Base-by-base conservation (phyloP, 2,329 filamentous ascomycete species). In the Fusarium sp. region DNA sequence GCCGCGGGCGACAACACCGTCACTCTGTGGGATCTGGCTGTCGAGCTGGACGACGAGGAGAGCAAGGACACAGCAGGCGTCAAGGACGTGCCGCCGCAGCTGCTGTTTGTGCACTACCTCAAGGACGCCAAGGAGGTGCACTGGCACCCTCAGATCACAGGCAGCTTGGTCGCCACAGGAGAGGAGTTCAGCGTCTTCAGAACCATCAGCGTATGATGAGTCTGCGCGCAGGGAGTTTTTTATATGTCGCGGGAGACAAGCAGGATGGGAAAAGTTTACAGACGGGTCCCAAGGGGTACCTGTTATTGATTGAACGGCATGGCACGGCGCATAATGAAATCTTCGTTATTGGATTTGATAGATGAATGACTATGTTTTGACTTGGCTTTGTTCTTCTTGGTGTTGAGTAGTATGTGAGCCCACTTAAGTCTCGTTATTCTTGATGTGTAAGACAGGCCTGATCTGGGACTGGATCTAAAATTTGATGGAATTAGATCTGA, bases 1-100 rank as follows among this genome's bases (percentile, higher is more conserved):
- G 95, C 93, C 21, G 93, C 93, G 0, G 96, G 91, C 43, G 96
- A 99, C 79, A 95, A 94, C 81, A 98, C 95, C 0, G 88, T 98
- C 30, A 97, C 96, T 2, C 82, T 98, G 30, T 98, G 96, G 96
- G 96, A 99, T 86, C 80, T 99, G 76, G 94, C 94, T 0, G 96
- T 98, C 57, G 96, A 99, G 83, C 78, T 98, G 63, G 96, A 99
- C 73, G 96, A 98, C 76, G 96, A 99, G 80, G 96, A 98, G 85
- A 96, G 91, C 81, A 92, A 89, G 77, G 93, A 97, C 74, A 94
- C 91, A 6, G 93, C 91, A 0, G 94, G 93, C 52, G 89, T 95
- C 39, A 89, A 92, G 75, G 95, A 97, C 66, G 93, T 98, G 66
- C 96, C 96, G 59, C 93, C 96, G 6, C 96, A 99, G 80, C 81